Evolutionary conservation across 1,139 yeast genomes (phyloP).

Genomic region (Zhuliangozyma parablackwelliae): DNA sequence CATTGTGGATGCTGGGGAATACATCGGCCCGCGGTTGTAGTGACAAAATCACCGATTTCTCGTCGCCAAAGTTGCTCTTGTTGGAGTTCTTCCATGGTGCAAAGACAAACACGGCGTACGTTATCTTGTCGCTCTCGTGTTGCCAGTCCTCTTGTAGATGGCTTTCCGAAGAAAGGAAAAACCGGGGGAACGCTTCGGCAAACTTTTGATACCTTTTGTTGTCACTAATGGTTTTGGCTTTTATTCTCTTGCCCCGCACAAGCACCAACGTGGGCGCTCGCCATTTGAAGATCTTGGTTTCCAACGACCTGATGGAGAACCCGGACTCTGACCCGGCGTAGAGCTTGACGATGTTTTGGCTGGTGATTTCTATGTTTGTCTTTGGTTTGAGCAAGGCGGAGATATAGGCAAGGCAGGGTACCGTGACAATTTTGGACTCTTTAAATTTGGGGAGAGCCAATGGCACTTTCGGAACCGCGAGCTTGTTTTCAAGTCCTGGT

Average conservation of each 20-base stretch:
- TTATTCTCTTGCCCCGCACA: constrained; percentile 59
- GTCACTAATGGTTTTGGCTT: constrained; percentile 31
- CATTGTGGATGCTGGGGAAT: constrained; percentile 36
- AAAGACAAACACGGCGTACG: constrained; percentile 58
- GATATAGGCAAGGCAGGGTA: constrained; percentile 38
- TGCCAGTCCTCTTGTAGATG: constrained; percentile 27
- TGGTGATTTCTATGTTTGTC: constrained; percentile 20
- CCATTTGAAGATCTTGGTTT: constrained; percentile 85
- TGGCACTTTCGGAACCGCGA: background rate
- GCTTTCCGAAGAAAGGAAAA: constrained; percentile 31
- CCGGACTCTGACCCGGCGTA: constrained; percentile 77
- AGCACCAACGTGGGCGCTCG: constrained; percentile 76
- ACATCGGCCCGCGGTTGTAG: constrained; percentile 62
- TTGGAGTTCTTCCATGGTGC: constrained; percentile 78
- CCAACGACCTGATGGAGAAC: constrained; percentile 82
- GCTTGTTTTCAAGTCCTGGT: background rate
- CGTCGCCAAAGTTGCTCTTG: constrained; percentile 68
- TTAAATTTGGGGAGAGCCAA: constrained; percentile 13
- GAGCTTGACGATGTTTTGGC: constrained; percentile 52
- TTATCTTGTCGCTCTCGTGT: constrained; percentile 35
- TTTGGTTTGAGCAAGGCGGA: constrained; percentile 25
- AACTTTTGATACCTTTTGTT: constrained; percentile 52
- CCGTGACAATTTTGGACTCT: constrained; percentile 38
- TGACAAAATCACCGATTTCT: constrained; percentile 51
- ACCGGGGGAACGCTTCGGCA: constrained; percentile 48